A percentile compares a stretch with the other conserved stretches of the same genome.
Evolutionary conservation across 768 basidiomycete species (phyloP).

Genomic region (Termitomyces sp.): DNA sequence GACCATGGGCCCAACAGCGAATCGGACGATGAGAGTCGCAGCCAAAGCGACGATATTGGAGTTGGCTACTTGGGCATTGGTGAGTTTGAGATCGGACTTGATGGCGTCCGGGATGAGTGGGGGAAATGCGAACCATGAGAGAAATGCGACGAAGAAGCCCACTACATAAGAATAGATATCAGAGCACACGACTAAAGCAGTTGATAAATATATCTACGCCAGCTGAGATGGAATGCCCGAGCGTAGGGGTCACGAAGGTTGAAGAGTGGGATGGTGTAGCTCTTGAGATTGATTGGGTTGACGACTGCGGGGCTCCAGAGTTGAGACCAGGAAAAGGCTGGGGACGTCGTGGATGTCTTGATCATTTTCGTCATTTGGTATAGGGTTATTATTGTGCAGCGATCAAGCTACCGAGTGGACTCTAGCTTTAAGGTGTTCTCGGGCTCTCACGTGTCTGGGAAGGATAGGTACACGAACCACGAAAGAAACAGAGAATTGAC

Average conservation of each 20-base stretch:
- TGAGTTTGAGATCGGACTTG: constrained; percentile 43
- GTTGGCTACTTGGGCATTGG: constrained; percentile 40
- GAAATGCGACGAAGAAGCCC: constrained; percentile 48
- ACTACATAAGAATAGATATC: constrained; percentile 15
- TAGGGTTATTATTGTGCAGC: not conserved
- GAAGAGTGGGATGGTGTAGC: constrained; percentile 45
- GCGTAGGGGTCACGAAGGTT: constrained; percentile 42
- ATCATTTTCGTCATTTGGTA: not conserved
- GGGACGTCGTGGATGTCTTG: constrained; percentile 5
- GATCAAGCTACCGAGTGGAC: not conserved
- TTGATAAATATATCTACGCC: constrained; percentile 15
- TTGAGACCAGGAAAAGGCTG: constrained; percentile 25
- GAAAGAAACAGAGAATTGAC: too few relatives aligned
- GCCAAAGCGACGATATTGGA: constrained; percentile 44
- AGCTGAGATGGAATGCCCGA: constrained; percentile 42
- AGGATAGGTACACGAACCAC: not conserved
- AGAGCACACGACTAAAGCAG: not conserved
- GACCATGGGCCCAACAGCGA: constrained; percentile 44
- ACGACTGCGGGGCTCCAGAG: constrained; percentile 30
- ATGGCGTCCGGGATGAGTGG: constrained; percentile 54
- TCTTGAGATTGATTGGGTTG: constrained; percentile 48
- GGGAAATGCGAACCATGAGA: constrained; percentile 55
- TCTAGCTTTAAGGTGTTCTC: not conserved
- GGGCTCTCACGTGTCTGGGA: not conserved
- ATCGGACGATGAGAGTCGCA: constrained; percentile 43